These are phyloP conservation scores for Gliomastix tumulicola DNA, from an alignment of 2,329 filamentous ascomycete genomes.

Conservation along the genomic window DNA sequence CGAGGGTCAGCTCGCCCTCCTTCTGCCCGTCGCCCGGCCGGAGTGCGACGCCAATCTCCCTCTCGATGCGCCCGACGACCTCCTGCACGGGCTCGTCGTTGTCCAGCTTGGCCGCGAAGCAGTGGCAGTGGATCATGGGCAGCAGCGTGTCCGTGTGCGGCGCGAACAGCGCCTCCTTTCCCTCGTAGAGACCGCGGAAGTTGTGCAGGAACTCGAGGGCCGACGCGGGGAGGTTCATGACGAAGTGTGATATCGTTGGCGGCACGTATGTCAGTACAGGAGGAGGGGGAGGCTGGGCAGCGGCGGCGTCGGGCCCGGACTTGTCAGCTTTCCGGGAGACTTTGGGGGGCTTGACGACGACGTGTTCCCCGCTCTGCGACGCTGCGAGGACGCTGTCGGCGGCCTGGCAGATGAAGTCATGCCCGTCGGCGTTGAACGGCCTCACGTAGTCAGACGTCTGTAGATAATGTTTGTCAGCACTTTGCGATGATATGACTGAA, in stretches of 20 bases:
- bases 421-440: constrained; percentile 76
- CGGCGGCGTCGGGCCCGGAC: no score
- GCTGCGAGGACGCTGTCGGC: constrained; percentile 52
- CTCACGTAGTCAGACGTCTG: constrained; percentile 63
- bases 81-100: constrained; percentile 58
- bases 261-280: constrained; percentile 50
- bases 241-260: constrained; percentile 78
- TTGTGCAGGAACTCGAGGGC: constrained; percentile 74
- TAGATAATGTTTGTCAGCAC: constrained; percentile 7
- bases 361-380: constrained; percentile 43
- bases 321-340: constrained; percentile 23
- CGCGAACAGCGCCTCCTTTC: constrained; percentile 57
- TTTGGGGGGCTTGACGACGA: constrained; percentile 36
- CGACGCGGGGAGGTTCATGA: constrained; percentile 94
- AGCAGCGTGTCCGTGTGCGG: constrained; percentile 53
- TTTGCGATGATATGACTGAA: no score
- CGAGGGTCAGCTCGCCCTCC: constrained; percentile 45
- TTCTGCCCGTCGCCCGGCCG: constrained; percentile 36
- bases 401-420: constrained; percentile 68
- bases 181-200: constrained; percentile 68
- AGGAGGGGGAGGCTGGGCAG: constrained; percentile 21
- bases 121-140: constrained; percentile 89
- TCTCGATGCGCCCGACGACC: constrained; percentile 30
- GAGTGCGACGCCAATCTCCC: constrained; percentile 31
- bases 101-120: constrained; percentile 78